phyloP scores from a whole-genome alignment of 345 rosid species.

The Eucalyptus sp. region DNA sequence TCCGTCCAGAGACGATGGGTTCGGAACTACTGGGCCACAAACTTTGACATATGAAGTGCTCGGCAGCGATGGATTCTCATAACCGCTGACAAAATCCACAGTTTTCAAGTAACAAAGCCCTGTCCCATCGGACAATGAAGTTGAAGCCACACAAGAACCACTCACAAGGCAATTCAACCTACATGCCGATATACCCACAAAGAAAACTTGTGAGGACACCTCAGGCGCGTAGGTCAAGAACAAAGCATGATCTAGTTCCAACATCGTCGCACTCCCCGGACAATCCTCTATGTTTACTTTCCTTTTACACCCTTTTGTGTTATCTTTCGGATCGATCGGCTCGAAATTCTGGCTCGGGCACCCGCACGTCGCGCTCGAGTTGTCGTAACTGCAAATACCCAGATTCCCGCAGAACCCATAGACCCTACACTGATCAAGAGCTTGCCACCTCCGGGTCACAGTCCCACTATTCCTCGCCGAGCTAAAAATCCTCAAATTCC shows the following conservation, averaged over 20 bases:
- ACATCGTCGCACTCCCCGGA: slow-evolving; percentile 27
- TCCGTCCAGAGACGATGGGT: slow-evolving; percentile 4
- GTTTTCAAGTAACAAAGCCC: slow-evolving; percentile 47
- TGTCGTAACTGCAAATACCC: slow-evolving; percentile 48
- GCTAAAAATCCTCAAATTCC: slow-evolving; percentile 55
- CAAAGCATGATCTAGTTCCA: slow-evolving; percentile 23
- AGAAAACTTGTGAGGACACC: slow-evolving; percentile 4
- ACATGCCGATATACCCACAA: slow-evolving; percentile 32
- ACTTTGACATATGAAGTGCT: slow-evolving; percentile 53
- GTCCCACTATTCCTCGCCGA: slow-evolving; percentile 7
- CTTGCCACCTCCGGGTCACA: slow-evolving; percentile 26
- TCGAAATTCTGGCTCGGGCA: slow-evolving; percentile 62
- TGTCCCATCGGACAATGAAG: slow-evolving; percentile 46
- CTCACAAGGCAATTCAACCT: slow-evolving; percentile 30
- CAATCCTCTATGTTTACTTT: slow-evolving; percentile 35
- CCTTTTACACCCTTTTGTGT: slow-evolving; percentile 48
- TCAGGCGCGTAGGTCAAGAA: slow-evolving; percentile 24
- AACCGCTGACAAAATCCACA: slow-evolving; percentile 39
- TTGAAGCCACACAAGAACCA: slow-evolving; percentile 34
- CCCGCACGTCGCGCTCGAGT: slow-evolving; percentile 28
- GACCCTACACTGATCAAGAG: slow-evolving; percentile 44
- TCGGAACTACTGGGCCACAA: slow-evolving; percentile 32
- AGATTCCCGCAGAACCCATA: slow-evolving; percentile 51
- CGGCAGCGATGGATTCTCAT: slow-evolving; percentile 27
- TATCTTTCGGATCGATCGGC: slow-evolving; percentile 24